Evolutionary conservation across 2,329 filamentous ascomycete genomes (phyloP).

Genomic region (Pestalotiopsis sp.): DNA sequence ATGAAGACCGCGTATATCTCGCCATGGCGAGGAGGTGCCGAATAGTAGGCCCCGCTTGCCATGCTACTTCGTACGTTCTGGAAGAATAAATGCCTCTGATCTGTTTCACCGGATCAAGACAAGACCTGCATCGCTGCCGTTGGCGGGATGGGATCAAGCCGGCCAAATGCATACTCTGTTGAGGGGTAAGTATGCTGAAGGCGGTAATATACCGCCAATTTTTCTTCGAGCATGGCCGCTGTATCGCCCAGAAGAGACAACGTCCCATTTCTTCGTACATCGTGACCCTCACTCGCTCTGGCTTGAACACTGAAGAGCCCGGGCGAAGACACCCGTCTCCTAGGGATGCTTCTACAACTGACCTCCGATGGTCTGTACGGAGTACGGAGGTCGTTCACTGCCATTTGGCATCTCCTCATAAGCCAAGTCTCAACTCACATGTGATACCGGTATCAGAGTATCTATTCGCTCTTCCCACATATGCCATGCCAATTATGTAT

Average conservation of each 20-base stretch:
- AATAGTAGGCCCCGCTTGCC: not conserved
- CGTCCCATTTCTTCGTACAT: not conserved
- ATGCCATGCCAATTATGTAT: too few relatives aligned
- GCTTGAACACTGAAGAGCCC: not conserved
- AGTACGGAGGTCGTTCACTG: too few relatives aligned
- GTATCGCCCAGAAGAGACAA: not conserved
- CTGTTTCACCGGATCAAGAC: not conserved
- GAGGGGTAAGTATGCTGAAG: not conserved
- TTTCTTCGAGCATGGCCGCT: not conserved
- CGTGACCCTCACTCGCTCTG: not conserved
- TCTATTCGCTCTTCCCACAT: too few relatives aligned
- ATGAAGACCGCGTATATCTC: not conserved
- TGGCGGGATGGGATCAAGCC: not conserved
- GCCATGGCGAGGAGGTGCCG: not conserved
- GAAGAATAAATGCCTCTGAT: not conserved
- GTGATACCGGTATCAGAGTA: too few relatives aligned
- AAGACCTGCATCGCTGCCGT: conserved; percentile 1
- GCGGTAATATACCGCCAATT: not conserved
- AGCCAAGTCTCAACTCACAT: too few relatives aligned
- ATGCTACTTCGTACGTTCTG: not conserved
- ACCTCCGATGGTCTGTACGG: too few relatives aligned
- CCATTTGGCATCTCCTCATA: too few relatives aligned
- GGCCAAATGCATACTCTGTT: not conserved
- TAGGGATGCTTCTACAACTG: too few relatives aligned
- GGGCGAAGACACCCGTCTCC: not conserved